Base-by-base conservation (phyloP, 2,329 filamentous ascomycete genomes). In the Neonectria magnoliae region DNA sequence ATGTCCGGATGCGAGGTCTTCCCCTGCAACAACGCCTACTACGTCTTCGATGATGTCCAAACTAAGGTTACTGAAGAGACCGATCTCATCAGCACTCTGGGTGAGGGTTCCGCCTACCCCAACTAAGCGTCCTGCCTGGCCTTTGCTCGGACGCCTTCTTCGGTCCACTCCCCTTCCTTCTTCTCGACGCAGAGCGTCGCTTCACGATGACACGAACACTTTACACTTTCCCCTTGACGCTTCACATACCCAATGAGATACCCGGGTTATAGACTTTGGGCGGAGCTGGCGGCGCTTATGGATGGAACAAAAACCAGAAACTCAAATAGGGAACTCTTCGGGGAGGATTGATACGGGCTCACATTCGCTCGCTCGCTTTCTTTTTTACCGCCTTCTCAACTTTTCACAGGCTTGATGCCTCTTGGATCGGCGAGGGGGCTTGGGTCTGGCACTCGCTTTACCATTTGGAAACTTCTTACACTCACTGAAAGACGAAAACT, bases 1-100 rank as follows among this genome's bases (percentile, higher is more conserved):
- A 76, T 82, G 71, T 87, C 84, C 20, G 86, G 86, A 45, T 88
- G 86, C 76, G 76, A 80, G 57, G 60, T 68, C 10, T 87, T 84
- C 79, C 85, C 85, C 52, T 88, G 86, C 78, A 66, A 79, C 73
- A 87, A 84, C 67, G 81, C 77, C 65, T 89, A 89, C 82, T 86
- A 83, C 76, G 75, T 79, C 16, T 73, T 80, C 10, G 82, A 88
- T 61, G 87, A 89, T 65, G 70, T 87, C 68, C 83, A 87, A 78
- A 89, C 87, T 73, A 84, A 86, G 77, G 75, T 78, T 42, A 87
- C 85, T 31, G 47, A 69, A 7, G 82, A 84, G 75, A 74, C 69
- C 16, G 80, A 87, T 67, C 77, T 88, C 70, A 77, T 87, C 75
- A 83, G 81, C 75, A 86, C 84, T 27, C 82, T 87, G 9, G 84